phyloP scores from a whole-genome alignment of 2,329 filamentous ascomycete genomes.

The Thelonectria rubi region DNA sequence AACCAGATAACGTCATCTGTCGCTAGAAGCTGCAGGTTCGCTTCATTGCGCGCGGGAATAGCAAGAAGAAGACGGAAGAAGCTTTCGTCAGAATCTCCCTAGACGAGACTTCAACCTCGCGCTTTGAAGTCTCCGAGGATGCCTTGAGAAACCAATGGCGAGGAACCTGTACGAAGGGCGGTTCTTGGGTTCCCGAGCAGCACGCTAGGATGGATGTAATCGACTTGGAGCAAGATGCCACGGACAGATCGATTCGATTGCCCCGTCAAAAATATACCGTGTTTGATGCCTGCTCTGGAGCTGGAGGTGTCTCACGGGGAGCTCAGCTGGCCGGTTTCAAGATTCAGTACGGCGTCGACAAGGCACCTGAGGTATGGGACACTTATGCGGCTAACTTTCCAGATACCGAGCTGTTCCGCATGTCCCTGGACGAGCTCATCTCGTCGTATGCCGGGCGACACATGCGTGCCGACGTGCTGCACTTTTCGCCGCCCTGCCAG shows the following conservation, averaged over 20 bases:
- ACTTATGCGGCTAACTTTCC: slow-evolving; percentile 70
- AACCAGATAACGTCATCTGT: slow-evolving; percentile 56
- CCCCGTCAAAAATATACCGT: slow-evolving; percentile 66
- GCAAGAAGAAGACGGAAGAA: slow-evolving; percentile 48
- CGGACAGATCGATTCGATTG: slow-evolving; percentile 1
- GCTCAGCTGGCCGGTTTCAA: slow-evolving; percentile 66
- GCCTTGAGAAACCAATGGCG: slow-evolving; percentile 47
- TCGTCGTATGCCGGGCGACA: slow-evolving; percentile 36
- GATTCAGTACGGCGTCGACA: slow-evolving; percentile 72
- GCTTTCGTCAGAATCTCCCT: slow-evolving; percentile 46
- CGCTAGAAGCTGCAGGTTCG: slow-evolving; percentile 56
- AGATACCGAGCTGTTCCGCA: slow-evolving; percentile 56
- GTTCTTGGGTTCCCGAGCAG: slow-evolving; percentile 42
- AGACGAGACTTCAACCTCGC: slow-evolving; percentile 43
- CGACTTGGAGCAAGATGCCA: slow-evolving; percentile 36
- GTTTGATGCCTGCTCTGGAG: slow-evolving; percentile 78
- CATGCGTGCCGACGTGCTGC: slow-evolving; percentile 71
- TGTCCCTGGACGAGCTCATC: slow-evolving; percentile 61
- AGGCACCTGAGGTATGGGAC: slow-evolving; percentile 61
- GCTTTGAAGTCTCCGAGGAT: slow-evolving; percentile 45
- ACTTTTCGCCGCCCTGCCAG: slow-evolving; percentile 82
- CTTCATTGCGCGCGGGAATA: slow-evolving; percentile 37
- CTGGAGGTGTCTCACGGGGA: slow-evolving; percentile 74
- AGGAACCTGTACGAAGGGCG: slow-evolving; percentile 43
- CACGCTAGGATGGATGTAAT: slow-evolving; percentile 21